Conservation (phyloP, 2,329 filamentous ascomycete species). For the Apiospora pterosperma region DNA sequence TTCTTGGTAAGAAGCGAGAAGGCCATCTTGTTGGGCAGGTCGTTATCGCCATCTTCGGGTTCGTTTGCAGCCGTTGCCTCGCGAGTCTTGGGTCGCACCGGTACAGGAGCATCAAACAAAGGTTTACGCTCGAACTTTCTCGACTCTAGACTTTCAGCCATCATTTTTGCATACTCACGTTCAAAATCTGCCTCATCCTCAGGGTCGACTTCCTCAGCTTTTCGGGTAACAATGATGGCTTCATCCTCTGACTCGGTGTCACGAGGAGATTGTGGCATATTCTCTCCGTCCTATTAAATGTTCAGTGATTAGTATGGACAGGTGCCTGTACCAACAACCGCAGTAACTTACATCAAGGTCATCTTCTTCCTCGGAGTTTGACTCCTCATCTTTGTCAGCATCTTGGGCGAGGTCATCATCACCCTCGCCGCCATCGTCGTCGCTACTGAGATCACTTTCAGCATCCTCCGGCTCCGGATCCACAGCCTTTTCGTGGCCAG, state of each 20-base stretch:
- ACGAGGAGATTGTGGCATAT: constrained; percentile 42
- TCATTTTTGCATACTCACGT: constrained; percentile 95
- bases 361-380: constrained; percentile 56
- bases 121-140: constrained; percentile 94
- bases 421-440: constrained; percentile 62
- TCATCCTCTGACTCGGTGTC: constrained; percentile 77
- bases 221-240: constrained; percentile 84
- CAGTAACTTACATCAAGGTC: constrained; percentile 49
- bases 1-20: constrained; percentile 95
- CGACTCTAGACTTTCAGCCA: constrained; percentile 94
- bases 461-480: constrained; percentile 75
- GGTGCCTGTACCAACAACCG: background rate
- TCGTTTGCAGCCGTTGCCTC: constrained; percentile 43
- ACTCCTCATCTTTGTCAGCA: constrained; percentile 56
- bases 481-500: constrained; percentile 62
- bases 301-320: background rate
- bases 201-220: constrained; percentile 86
- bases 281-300: constrained; percentile 43
- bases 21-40: constrained; percentile 71
- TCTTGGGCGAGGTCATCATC: constrained; percentile 56
- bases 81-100: constrained; percentile 71
- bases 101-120: constrained; percentile 94
- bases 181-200: constrained; percentile 97
- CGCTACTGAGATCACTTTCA: constrained; percentile 70
- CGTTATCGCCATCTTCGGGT: constrained; percentile 33